Percentiles rank a stretch among this genome's conserved stretches.
Conservation (phyloP, 73 alveolate species). For the Paramecium caudatum region DNA sequence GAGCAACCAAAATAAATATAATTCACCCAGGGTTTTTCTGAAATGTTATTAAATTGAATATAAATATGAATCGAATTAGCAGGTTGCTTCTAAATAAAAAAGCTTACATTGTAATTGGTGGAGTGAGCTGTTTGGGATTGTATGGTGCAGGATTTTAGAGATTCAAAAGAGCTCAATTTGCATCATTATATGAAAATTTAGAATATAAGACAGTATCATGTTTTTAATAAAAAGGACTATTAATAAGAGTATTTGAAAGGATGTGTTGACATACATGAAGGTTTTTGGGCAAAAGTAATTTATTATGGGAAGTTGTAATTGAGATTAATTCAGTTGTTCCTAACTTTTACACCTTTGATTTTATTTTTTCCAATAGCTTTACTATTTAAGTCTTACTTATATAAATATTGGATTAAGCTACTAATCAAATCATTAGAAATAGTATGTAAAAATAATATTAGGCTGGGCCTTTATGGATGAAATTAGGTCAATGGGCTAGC, state of each 20-base stretch:
- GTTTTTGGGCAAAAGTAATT: constrained; percentile 12
- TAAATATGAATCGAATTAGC: too few species aligned
- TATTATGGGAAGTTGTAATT: constrained; percentile 23
- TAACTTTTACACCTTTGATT: constrained; percentile 43
- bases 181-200: background rate
- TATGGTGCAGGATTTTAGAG: constrained; percentile 40
- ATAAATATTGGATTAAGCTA: constrained; percentile 6
- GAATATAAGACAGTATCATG: too few species aligned
- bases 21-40: background rate
- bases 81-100: too few species aligned
- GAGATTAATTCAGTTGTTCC: constrained; percentile 2
- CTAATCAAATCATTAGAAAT: constrained; percentile 8
- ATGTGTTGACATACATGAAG: too few species aligned
- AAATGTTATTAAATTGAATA: background rate
- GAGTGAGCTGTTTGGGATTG: background rate
- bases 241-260: constrained; percentile 25
- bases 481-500: constrained; percentile 70
- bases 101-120: too few species aligned
- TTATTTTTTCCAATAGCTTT: constrained; percentile 46
- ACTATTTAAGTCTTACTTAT: constrained; percentile 27
- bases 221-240: too few species aligned
- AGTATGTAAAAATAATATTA: background rate
- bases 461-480: constrained; percentile 72
- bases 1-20: background rate
- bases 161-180: constrained; percentile 3